A percentile compares a stretch with the other conserved stretches of the same genome.
phyloP scores from a whole-genome alignment of 1,139 yeast genomes.

The Eremothecium coryli region DNA sequence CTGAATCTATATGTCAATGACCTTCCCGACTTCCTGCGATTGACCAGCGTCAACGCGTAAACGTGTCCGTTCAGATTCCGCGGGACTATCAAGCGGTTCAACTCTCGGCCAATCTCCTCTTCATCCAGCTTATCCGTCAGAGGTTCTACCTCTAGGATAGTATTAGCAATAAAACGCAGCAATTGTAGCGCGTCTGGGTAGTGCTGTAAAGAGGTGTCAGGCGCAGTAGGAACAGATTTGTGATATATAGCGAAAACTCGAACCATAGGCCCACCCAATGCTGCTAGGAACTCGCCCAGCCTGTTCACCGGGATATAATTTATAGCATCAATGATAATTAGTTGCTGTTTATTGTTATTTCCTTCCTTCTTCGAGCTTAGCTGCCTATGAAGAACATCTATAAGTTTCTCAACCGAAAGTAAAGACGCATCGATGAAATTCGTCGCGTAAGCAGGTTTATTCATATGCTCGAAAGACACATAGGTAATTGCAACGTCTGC shows the following conservation, averaged over 20 bases:
- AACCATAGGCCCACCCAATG: constrained; percentile 45
- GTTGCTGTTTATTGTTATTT: constrained; percentile 10
- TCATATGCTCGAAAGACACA: constrained; percentile 56
- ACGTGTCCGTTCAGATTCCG: constrained; percentile 39
- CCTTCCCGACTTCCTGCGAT: constrained; percentile 79
- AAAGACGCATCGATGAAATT: constrained; percentile 43
- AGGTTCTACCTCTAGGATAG: constrained; percentile 54
- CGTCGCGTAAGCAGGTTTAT: constrained; percentile 42
- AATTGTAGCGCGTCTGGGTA: constrained; percentile 47
- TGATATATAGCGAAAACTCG: constrained; percentile 58
- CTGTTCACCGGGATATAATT: constrained; percentile 45
- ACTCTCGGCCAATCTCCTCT: constrained; percentile 40
- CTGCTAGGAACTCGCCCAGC: constrained; percentile 45
- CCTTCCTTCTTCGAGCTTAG: constrained; percentile 17
- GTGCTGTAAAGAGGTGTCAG: constrained; percentile 24
- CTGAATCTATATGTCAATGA: constrained; percentile 48
- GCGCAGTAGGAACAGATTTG: constrained; percentile 36
- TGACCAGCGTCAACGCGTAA: constrained; percentile 47
- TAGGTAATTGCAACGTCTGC: constrained; percentile 35
- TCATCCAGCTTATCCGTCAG: constrained; percentile 33
- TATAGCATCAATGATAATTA: constrained; percentile 54
- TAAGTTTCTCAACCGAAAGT: constrained; percentile 22
- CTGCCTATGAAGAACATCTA: constrained; percentile 24
- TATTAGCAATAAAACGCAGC: constrained; percentile 60
- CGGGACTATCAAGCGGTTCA: constrained; percentile 43